Evolutionary conservation across 2,329 filamentous ascomycete genomes (phyloP).

Genomic region (Elsinoe arachidis): DNA sequence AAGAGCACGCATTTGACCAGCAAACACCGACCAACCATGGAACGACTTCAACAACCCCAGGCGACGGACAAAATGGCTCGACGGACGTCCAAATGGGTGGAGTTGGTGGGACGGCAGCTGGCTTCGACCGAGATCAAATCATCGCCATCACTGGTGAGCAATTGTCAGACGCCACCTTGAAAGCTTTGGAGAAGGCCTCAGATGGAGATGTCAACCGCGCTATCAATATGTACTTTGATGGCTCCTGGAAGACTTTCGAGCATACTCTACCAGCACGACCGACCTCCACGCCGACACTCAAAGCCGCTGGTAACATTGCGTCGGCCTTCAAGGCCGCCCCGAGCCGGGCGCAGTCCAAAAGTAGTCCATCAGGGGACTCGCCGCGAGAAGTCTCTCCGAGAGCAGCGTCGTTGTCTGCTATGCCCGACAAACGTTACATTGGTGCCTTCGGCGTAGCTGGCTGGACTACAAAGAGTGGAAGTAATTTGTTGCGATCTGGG

Average conservation of each 20-base stretch:
- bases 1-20: slow-evolving; percentile 22
- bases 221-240: slow-evolving; percentile 57
- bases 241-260: slow-evolving; percentile 45
- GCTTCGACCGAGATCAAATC: slow-evolving; percentile 49
- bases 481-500: slow-evolving; percentile 65
- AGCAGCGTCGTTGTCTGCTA: slow-evolving; percentile 23
- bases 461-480: slow-evolving; percentile 83
- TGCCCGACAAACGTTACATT: slow-evolving; percentile 63
- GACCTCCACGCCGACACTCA: background rate
- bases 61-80: background rate
- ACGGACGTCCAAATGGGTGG: slow-evolving; percentile 12
- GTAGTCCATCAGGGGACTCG: background rate
- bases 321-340: slow-evolving; percentile 12
- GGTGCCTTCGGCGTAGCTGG: slow-evolving; percentile 86
- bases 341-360: background rate
- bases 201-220: slow-evolving; percentile 50
- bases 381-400: background rate
- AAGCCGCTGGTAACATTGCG: background rate
- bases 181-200: slow-evolving; percentile 42
- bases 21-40: slow-evolving; percentile 20
- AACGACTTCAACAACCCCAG: background rate
- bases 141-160: slow-evolving; percentile 49
- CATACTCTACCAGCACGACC: background rate
- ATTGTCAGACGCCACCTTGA: slow-evolving; percentile 37
- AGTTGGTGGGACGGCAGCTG: slow-evolving; percentile 19